A percentile compares a stretch with the other conserved stretches of the same genome.
Evolutionary conservation across 2,329 filamentous ascomycete genomes (phyloP).

Genomic region (Cadophora sp.): DNA sequence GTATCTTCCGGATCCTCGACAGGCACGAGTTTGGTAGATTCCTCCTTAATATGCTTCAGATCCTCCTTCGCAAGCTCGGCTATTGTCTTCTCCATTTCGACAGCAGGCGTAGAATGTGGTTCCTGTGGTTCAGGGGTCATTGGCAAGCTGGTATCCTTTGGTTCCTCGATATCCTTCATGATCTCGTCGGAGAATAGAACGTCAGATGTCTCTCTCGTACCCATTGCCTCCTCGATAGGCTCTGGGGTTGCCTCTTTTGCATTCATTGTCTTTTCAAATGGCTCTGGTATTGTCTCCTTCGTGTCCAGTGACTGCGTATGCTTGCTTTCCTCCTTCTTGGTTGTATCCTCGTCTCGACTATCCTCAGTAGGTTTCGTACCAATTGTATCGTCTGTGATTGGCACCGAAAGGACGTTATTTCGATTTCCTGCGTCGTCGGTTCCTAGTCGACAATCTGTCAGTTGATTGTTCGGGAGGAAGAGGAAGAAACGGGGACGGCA

Average conservation of each 20-base stretch:
- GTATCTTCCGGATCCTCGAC: background rate
- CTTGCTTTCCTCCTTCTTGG: background rate
- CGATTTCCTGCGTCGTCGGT: conserved; percentile 58
- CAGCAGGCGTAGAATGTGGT: conserved; percentile 20
- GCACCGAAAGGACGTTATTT: conserved; percentile 57
- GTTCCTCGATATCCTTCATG: conserved; percentile 21
- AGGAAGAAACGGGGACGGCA: background rate
- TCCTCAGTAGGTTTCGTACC: conserved; percentile 10
- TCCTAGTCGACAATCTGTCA: conserved; percentile 44
- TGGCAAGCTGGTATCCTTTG: background rate
- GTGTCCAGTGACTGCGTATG: background rate
- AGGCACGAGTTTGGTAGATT: background rate
- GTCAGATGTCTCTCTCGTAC: conserved; percentile 23
- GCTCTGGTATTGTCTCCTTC: background rate
- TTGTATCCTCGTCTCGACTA: conserved; percentile 1
- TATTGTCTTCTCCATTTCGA: conserved; percentile 5
- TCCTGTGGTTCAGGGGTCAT: conserved; percentile 11
- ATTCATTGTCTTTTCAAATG: background rate
- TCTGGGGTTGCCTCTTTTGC: conserved; percentile 1
- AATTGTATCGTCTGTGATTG: conserved; percentile 22
- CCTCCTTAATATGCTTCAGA: background rate
- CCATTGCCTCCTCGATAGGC: conserved; percentile 26
- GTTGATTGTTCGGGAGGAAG: background rate
- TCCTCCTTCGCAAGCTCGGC: background rate
- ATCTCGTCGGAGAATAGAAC: conserved; percentile 28